These are phyloP conservation scores for Aspergillus caelatus DNA, from an alignment of 2,329 filamentous ascomycete species.

Conservation along the genomic window DNA sequence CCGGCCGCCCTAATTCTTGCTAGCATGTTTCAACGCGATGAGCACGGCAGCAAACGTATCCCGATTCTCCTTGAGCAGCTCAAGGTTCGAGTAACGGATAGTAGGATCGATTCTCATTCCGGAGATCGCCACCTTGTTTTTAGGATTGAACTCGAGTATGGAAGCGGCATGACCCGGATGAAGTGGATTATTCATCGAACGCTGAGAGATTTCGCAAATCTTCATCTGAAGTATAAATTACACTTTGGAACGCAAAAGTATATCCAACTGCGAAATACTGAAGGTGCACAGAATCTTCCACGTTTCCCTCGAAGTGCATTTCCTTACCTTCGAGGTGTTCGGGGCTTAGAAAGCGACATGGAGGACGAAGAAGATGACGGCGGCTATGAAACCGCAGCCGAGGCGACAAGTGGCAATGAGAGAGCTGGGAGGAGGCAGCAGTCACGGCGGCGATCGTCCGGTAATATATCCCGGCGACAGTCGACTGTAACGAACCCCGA, in stretches of 20 bases:
- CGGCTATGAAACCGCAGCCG: slow-evolving; percentile 57
- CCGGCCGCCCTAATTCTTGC: slow-evolving; percentile 92
- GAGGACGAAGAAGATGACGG: slow-evolving; percentile 65
- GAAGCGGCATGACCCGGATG: slow-evolving; percentile 93
- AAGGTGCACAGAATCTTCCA: slow-evolving; percentile 76
- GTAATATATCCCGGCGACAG: slow-evolving; percentile 60
- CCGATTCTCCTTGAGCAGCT: slow-evolving; percentile 94
- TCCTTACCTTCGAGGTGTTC: slow-evolving; percentile 81
- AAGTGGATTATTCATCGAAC: slow-evolving; percentile 90
- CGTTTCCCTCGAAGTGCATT: slow-evolving; percentile 88
- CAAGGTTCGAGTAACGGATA: slow-evolving; percentile 84
- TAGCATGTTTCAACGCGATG: slow-evolving; percentile 96
- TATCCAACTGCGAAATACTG: slow-evolving; percentile 68
- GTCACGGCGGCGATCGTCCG: slow-evolving; percentile 54
- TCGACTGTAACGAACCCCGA: slow-evolving; percentile 54
- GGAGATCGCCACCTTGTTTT: slow-evolving; percentile 79
- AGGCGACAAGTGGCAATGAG: slow-evolving; percentile 71
- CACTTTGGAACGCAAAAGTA: slow-evolving; percentile 83
- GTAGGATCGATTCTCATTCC: slow-evolving; percentile 62
- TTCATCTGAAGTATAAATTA: slow-evolving; percentile 92
- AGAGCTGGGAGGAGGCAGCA: slow-evolving; percentile 53
- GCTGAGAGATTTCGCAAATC: slow-evolving; percentile 84
- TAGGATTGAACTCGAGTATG: slow-evolving; percentile 91
- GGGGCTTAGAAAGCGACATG: slow-evolving; percentile 78
- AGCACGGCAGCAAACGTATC: slow-evolving; percentile 92